Evolutionary conservation across 371 early-diverging fungal species (phyloP), one percentile per base, ranked within the genome.

Genomic region (Umbelopsis sp.): DNA sequence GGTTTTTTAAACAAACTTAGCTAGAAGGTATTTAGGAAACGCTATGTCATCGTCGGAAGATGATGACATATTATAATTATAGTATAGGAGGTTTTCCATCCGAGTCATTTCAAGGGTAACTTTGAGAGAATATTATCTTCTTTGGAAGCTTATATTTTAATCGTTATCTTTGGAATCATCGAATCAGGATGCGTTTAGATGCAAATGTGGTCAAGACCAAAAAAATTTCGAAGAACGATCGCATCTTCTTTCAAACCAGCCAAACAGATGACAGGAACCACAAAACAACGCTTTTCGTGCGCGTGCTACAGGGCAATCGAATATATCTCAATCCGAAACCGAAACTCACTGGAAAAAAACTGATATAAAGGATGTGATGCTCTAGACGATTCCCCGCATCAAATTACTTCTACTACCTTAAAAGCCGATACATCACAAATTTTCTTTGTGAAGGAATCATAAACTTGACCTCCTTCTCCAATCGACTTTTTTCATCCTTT

Each of bases 21-120:
- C 57, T 57, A 57, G 57, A 18, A 57, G 35, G 18, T n/a, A 57
- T 48, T 48, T 48, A 48, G 48, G 7, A 18, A 2, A 24, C 10
- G 35, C 57, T 57, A 57, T 57, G 57, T 57, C 57, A 57, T 57
- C 57, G 57, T 57, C 57, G 57, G 57, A 57, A 29, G 57, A 57
- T 57, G 57, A 57, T 57, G 57, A 57, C 57, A 57, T 57, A 32
- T 53, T 57, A 57, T 57, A 25, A 25, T 57, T 57, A 57, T 57
- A 57, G 57, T 57, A 57, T 57, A 57, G 35, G 35, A 12, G 22
- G 52, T 51, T 51, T 22, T 29, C 52, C 52, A 51, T 24, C 41
- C 41, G 29, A 24, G 57, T 18, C 35, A 57, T 57, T 57, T 57
- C 57, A 57, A 57, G 57, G 57, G 57, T 57, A 57, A 24, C 57